Conservation (phyloP, 768 basidiomycete genomes). For the Naganishia friedmannii region DNA sequence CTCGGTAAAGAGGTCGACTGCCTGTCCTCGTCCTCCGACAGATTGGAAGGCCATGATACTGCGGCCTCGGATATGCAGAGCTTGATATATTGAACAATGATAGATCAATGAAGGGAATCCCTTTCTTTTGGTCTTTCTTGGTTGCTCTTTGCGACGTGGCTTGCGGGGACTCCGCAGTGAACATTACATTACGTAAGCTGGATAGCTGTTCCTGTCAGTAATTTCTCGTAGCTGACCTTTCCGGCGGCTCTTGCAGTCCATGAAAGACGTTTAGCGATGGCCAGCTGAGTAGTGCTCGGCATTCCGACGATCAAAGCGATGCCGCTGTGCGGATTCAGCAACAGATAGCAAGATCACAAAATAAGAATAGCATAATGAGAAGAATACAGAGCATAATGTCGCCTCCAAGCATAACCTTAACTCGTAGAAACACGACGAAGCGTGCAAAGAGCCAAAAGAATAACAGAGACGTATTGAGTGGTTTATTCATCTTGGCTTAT, state of each 20-base stretch:
- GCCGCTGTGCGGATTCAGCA: too few relatives aligned
- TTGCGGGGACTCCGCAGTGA: neutral
- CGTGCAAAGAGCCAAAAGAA: constrained; percentile 18
- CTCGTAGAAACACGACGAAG: constrained; percentile 13
- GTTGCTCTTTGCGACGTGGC: neutral
- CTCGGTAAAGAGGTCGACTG: neutral
- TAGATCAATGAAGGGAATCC: neutral
- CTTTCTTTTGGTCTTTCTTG: too few relatives aligned
- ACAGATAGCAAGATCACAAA: too few relatives aligned
- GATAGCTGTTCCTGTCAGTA: too few relatives aligned
- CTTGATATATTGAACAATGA: neutral
- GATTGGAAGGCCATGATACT: neutral
- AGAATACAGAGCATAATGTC: neutral
- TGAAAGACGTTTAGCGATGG: too few relatives aligned
- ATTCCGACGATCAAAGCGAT: too few relatives aligned
- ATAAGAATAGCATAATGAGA: constrained; percentile 6
- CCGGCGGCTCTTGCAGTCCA: too few relatives aligned
- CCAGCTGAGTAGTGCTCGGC: too few relatives aligned
- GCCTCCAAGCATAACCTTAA: constrained; percentile 26
- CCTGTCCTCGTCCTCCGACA: neutral
- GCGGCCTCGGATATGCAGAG: neutral
- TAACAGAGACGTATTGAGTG: constrained; percentile 11
- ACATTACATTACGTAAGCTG: neutral
- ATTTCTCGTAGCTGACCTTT: too few relatives aligned
- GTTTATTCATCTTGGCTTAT: constrained; percentile 25